A percentile compares a stretch with the other conserved stretches of the same genome.
Evolutionary conservation across 495 filamentous ascomycete genomes (phyloP).

Genomic region (Neurospora hispaniola): DNA sequence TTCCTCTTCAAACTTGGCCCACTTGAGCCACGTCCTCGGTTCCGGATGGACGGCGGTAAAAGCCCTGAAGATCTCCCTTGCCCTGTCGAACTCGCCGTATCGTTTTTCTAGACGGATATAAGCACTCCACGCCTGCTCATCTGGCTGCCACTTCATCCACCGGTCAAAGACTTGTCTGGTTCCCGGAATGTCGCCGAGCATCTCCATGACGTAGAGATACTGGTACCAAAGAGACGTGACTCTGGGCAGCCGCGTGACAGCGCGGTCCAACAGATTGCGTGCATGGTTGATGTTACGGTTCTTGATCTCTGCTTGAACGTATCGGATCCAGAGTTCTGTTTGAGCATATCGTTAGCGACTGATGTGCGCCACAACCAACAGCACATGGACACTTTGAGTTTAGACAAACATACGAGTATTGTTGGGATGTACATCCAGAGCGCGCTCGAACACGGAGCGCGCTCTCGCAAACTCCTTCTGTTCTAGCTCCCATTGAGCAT

Average conservation of each 20-base stretch:
- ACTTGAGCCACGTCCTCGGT: constrained; percentile 96
- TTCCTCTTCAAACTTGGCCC: constrained; percentile 95
- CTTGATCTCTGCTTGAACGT: constrained; percentile 95
- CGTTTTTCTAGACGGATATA: constrained; percentile 97
- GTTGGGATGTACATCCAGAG: constrained; percentile 82
- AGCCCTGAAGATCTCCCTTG: constrained; percentile 74
- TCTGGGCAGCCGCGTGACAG: constrained; percentile 82
- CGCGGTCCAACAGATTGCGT: constrained; percentile 85
- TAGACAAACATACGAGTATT: constrained; percentile 56
- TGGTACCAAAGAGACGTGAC: constrained; percentile 98
- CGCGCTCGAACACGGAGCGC: constrained; percentile 91
- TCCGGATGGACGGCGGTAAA: constrained; percentile 94
- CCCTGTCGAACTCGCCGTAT: constrained; percentile 80
- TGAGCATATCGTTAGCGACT: background rate
- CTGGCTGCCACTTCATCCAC: constrained; percentile 97
- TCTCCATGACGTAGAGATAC: constrained; percentile 99
- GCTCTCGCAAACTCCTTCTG: constrained; percentile 97
- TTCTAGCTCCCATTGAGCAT: constrained; percentile 94
- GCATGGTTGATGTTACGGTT: constrained; percentile 95
- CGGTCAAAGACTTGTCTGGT: constrained; percentile 92
- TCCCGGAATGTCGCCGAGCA: constrained; percentile 82
- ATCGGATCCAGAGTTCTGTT: constrained; percentile 53
- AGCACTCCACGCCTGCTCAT: constrained; percentile 87
- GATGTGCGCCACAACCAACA: background rate
- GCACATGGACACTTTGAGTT: background rate